Evolutionary conservation across 176 grass and related monocot genomes (phyloP).

Genomic region (Luzula sylvatica): DNA sequence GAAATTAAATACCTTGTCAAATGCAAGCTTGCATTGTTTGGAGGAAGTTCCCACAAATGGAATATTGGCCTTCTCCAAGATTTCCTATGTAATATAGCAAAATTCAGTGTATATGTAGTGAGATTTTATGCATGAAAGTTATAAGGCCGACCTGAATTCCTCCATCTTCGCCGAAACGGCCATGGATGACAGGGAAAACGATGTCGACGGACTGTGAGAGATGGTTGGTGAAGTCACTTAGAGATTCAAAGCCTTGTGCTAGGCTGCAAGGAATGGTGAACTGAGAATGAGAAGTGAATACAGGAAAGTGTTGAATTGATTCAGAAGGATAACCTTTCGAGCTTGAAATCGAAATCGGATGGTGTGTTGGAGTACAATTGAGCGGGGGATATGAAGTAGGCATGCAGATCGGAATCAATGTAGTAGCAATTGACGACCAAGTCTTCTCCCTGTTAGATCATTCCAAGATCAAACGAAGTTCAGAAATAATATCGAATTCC

Average conservation of each 20-base stretch:
- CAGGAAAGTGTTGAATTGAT: background rate
- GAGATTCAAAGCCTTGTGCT: conserved; percentile 61
- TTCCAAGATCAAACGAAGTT: background rate
- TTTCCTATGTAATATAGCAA: conserved; percentile 26
- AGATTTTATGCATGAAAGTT: background rate
- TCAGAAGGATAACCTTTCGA: conserved; percentile 46
- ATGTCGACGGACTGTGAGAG: conserved; percentile 65
- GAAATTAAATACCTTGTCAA: conserved; percentile 58
- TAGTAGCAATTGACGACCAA: conserved; percentile 72
- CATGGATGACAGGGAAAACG: conserved; percentile 85
- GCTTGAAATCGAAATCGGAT: conserved; percentile 93
- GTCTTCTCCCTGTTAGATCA: conserved; percentile 49
- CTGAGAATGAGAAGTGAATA: no score
- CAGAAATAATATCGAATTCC: background rate
- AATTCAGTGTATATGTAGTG: background rate
- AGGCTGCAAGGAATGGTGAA: conserved; percentile 35
- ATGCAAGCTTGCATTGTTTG: conserved; percentile 44
- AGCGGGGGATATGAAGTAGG: conserved; percentile 54
- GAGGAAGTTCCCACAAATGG: conserved; percentile 75
- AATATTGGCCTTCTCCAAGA: conserved; percentile 76
- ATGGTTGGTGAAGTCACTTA: conserved; percentile 64
- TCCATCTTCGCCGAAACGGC: conserved; percentile 93
- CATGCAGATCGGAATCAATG: conserved; percentile 55
- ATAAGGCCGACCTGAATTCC: conserved; percentile 57
- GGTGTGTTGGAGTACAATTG: conserved; percentile 93